phyloP scores from a whole-genome alignment of 1,284 basidiomycete genomes.

The Malassezia yamatoensis region DNA sequence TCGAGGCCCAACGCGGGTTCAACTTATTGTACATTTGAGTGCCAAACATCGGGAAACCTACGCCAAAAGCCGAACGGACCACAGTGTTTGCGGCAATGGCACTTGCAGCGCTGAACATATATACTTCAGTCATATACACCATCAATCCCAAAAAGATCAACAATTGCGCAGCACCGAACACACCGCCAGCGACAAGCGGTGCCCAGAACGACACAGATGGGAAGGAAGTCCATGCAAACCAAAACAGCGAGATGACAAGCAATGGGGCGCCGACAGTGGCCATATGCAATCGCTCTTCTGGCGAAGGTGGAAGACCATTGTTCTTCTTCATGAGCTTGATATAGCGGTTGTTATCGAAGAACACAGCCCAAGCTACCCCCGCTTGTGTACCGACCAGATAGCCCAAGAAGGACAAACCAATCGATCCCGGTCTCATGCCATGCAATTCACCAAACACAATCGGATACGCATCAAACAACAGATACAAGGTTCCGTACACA shows the following conservation, averaged over 20 bases:
- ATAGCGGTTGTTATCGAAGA: conserved; percentile 36
- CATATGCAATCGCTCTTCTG: conserved; percentile 35
- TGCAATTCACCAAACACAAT: conserved; percentile 43
- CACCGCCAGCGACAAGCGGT: conserved; percentile 51
- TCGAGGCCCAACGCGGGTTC: conserved; percentile 64
- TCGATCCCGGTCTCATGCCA: conserved; percentile 34
- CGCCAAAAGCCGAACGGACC: conserved; percentile 58
- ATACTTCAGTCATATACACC: conserved; percentile 53
- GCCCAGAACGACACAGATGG: conserved; percentile 49
- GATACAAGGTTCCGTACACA: conserved; percentile 52
- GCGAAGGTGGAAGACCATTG: conserved; percentile 22
- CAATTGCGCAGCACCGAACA: conserved; percentile 50
- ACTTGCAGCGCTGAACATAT: conserved; percentile 52
- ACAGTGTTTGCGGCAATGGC: conserved; percentile 61
- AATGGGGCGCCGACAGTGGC: conserved; percentile 44
- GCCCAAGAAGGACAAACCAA: conserved; percentile 45
- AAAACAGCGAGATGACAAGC: conserved; percentile 50
- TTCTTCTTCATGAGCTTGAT: conserved; percentile 27
- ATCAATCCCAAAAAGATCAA: conserved; percentile 55
- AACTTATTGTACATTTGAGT: conserved; percentile 53
- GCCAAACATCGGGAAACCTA: conserved; percentile 53
- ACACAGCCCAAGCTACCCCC: conserved; percentile 22
- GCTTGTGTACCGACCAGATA: conserved; percentile 40
- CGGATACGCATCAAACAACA: conserved; percentile 45
- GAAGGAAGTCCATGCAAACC: conserved; percentile 37